These are phyloP conservation scores for Citrullus mucosospermus DNA, from an alignment of 306 rosid genomes.

Conservation along the genomic window DNA sequence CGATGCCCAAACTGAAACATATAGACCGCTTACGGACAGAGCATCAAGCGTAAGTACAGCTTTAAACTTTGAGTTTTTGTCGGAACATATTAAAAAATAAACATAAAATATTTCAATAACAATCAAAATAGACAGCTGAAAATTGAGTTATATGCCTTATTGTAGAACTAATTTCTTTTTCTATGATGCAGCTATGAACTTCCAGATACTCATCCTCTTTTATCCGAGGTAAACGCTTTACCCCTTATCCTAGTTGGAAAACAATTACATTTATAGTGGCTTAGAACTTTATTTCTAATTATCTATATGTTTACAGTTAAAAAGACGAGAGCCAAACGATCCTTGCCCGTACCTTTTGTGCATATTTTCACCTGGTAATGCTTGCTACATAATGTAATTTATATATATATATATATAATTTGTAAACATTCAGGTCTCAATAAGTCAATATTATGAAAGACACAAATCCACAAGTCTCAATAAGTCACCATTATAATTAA, in stretches of 20 bases:
- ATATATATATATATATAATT: not conserved
- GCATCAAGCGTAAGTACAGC: not conserved
- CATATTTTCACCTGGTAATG: constrained; percentile 35
- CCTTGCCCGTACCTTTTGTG: constrained; percentile 37
- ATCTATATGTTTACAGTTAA: constrained; percentile 18
- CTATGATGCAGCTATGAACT: constrained; percentile 36
- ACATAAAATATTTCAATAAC: not conserved
- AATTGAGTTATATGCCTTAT: not conserved
- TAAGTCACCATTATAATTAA: not conserved
- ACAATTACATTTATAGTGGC: not conserved
- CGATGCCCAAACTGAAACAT: not conserved
- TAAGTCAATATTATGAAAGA: not conserved
- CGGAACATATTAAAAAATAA: not conserved
- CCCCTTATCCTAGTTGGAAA: not conserved
- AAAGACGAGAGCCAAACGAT: constrained; percentile 24
- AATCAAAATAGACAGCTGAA: not conserved
- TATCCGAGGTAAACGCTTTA: constrained; percentile 19
- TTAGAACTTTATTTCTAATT: not conserved
- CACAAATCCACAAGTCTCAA: not conserved
- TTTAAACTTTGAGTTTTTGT: not conserved
- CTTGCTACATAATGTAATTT: not conserved
- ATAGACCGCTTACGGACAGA: not conserved
- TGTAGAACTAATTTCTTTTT: not conserved
- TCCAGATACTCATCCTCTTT: constrained; percentile 29
- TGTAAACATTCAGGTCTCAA: not conserved